Evolutionary conservation across 2,329 filamentous ascomycete genomes (phyloP), one percentile per base, ranked within the genome.

Genomic region (Clarireedia monteithiana): DNA sequence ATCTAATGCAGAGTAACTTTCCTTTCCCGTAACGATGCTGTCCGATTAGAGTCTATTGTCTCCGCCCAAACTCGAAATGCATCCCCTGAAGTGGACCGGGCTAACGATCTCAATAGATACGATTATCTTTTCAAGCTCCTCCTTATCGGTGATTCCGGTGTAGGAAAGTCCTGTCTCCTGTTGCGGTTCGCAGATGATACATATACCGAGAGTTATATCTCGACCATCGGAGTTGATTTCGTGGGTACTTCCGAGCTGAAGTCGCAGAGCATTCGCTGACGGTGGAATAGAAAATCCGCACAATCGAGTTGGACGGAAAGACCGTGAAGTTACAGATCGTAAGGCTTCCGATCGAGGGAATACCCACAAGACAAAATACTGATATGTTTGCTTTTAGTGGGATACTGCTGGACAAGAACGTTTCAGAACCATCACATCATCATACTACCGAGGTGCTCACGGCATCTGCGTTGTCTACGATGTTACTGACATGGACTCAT

Each of bases 41-140:
- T 55, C 24, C 17, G 38, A 50, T 45, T 48, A 40, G 15, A 55
- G 10, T 23, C 27, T 27, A 12, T 45, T n/a, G 7, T 27, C 27
- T 38, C 38, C 23, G 50, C 53, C 44, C 30, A 34, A 50, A 40
- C 47, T 34, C 53, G 44, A 50, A n/a, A 60, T 62, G 48, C 45
- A 44, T 51, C 36, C 23, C 39, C 47, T 55, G 53, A 49, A 49
- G 20, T 20, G n/a, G 27, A 36, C n/a, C 36, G 39, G 24, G 48
- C 39, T 50, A 48, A 69, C 61, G 55, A 59, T 52, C 38, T 50
- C 56, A 56, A 59, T 71, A 97, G 94, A 94, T 99, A 99, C 88
- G 94, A 99, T 75, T 99, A 99, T 76, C 91, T 99, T 71, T 99
- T 99, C 86, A 99, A 99, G 86, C 91, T 99, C 66, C 89, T 99